Percentiles rank a stretch among this genome's conserved stretches.
These are phyloP conservation scores for Arthrobotrys musiformis DNA, from an alignment of 2,329 filamentous ascomycete genomes.

Conservation along the genomic window DNA sequence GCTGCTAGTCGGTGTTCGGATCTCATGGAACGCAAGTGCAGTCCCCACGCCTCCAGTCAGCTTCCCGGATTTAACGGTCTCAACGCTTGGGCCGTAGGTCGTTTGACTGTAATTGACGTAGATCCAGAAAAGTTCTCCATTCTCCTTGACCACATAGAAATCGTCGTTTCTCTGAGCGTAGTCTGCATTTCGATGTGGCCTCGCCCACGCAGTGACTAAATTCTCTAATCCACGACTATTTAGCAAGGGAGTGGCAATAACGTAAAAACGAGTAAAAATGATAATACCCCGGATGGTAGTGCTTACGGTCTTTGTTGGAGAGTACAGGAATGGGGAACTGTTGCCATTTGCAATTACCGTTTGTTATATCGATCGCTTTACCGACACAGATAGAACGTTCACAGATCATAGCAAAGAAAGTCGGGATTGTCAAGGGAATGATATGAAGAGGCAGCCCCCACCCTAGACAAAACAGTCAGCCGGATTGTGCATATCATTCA, in stretches of 20 bases:
- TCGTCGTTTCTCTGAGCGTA: constrained; percentile 76
- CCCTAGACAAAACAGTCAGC: constrained; percentile 61
- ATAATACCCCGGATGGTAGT: constrained; percentile 62
- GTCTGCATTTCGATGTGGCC: constrained; percentile 74
- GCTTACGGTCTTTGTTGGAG: constrained; percentile 64
- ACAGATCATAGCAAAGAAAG: constrained; percentile 76
- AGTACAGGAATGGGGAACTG: constrained; percentile 33
- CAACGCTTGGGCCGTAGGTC: constrained; percentile 27
- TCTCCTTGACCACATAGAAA: constrained; percentile 87
- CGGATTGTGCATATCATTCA: constrained; percentile 47
- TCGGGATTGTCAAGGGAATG: constrained; percentile 76
- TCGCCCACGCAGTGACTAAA: constrained; percentile 85
- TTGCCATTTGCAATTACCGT: constrained; percentile 60
- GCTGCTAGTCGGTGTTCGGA: constrained; percentile 65
- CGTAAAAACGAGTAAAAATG: constrained; percentile 57
- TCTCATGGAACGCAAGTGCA: constrained; percentile 75
- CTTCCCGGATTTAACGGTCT: constrained; percentile 39
- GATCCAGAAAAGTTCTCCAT: constrained; percentile 76
- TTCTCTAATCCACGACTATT: constrained; percentile 63
- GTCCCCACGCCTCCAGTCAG: constrained; percentile 77
- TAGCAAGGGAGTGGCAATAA: constrained; percentile 62
- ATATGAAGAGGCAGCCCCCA: constrained; percentile 74
- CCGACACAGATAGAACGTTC: constrained; percentile 69
- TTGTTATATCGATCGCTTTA: constrained; percentile 62
- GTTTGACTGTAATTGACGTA: constrained; percentile 34